phyloP scores from a whole-genome alignment of 2,329 filamentous ascomycete genomes.

The Calonectria henricotiae region DNA sequence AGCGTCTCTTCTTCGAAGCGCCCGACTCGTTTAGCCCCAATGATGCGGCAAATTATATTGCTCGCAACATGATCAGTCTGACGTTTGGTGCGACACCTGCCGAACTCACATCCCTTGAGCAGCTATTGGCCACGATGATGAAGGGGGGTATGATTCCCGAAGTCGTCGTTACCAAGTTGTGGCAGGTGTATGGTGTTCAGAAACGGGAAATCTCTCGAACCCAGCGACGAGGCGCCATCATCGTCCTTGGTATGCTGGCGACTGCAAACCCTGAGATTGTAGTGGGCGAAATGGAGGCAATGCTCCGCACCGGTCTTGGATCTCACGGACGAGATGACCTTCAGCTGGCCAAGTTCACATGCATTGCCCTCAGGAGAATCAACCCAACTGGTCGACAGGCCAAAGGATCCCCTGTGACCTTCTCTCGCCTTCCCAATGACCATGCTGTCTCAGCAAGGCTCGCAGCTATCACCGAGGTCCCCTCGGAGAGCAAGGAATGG shows the following conservation, averaged over 20 bases:
- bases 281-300: constrained; percentile 94
- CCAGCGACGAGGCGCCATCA: constrained; percentile 93
- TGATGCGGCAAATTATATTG: constrained; percentile 95
- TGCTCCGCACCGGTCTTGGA: constrained; percentile 91
- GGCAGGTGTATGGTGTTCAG: constrained; percentile 97
- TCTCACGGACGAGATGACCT: constrained; percentile 85
- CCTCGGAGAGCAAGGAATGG: constrained; percentile 95
- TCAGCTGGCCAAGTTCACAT: constrained; percentile 94
- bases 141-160: constrained; percentile 90
- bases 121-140: constrained; percentile 98
- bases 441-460: constrained; percentile 89
- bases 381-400: constrained; percentile 87
- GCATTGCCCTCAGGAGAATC: constrained; percentile 92
- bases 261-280: constrained; percentile 94
- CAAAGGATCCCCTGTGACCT: constrained; percentile 79
- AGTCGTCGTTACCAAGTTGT: constrained; percentile 90
- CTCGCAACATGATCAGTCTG: constrained; percentile 98
- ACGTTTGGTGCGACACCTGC: constrained; percentile 96
- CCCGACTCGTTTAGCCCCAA: constrained; percentile 90
- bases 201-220: constrained; percentile 93
- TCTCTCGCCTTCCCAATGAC: constrained; percentile 89
- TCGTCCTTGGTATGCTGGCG: constrained; percentile 96
- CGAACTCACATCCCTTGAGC: constrained; percentile 94
- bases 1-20: constrained; percentile 94
- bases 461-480: constrained; percentile 87